Evolutionary conservation across 164 flowering plant genomes (phyloP), one percentile per base, ranked within the genome.

Genomic region (Saururus chinensis): DNA sequence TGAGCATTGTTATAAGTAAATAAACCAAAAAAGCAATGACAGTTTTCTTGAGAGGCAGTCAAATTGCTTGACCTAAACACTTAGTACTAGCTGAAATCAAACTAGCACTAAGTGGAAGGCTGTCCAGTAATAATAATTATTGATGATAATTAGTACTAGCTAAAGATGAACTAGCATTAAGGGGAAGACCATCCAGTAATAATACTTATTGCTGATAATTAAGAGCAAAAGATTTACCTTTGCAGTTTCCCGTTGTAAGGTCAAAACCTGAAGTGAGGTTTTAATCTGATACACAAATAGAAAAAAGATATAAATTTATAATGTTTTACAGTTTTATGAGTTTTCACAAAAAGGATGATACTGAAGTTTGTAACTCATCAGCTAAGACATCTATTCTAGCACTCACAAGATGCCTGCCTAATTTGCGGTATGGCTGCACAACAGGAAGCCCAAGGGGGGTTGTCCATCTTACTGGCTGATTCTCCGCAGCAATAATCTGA

Each of bases 401-500:
- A 53, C 73, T 80, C 82, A 89, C 93, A 57, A 84, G 83, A 72
- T 75, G 87, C 67, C 87, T 82, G 63, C 88, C 90, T 57, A 74
- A 37, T 67, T 82, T 76, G 52, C 80, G 79, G 69, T 89, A 89
- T 51, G 97, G 97, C 64, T 89, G 97, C 62, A 89, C 90, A 53
- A 87, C 97, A 56, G 97, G 97, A 64, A 89, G 92, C 64, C 95
- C 97, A 66, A 87, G 84, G 67, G 97, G 92, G 65, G 97, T 85
- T 21, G 73, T 81, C 97, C 97, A 89, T 49, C 77, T 73, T 66
- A 89, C 97, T 7, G 92, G 71, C 45, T 87, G 72, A 74, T 89
- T 89, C 71, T 80, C 82, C 1, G 81, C 72, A 26, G 97, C 92
- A 75, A 87, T 87, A 21, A 87, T 75, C 97, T 89, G 81, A 30